Evolutionary conservation across 306 rosid genomes (phyloP), one percentile per base, ranked within the genome.

Genomic region (Amphicarpaea edgeworthii): DNA sequence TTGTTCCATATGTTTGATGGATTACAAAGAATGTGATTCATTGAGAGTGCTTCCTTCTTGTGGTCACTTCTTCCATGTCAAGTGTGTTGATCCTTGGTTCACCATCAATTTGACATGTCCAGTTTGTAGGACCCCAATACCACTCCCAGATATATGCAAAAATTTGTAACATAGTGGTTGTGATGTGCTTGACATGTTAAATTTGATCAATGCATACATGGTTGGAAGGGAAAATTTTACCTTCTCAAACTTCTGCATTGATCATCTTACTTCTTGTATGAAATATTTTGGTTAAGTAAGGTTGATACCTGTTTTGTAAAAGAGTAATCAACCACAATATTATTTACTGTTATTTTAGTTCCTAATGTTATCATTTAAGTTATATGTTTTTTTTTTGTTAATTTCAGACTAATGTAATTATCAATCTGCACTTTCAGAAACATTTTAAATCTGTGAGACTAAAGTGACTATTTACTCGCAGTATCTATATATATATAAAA

Each of bases 81-180:
- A 41, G 30, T 91, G 93, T 51, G 80, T 89, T 46, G 81, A 87
- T 64, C 89, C 87, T 23, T 91, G 93, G 92, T 64, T 89, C 37
- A 82, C 62, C 24, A 71, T 87, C 42, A 83, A 77, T 21, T 66
- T 83, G 15, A 81, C 93, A 0, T 89, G 92, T 17, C 93, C 93
- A 0, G 75, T 88, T 61, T 88, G 93, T 72, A 82, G 90, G 40
- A 78, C 43, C 14, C 14, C 21, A 38, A 59, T 54, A 37, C 7
- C 41, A 15, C 61, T 8, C 3, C 0, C 17, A 14, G 47, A 70
- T 70, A 8, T 70, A 21, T 30, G 53, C 20, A 59, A 59, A 59
- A 14, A n/a, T 24, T 6, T 26, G 40, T 14, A 28, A n/a, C n/a
- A 10, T 54, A 21, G 5, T 20, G 30, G 60, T 10, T 53, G 58